Base-by-base conservation (phyloP, 192 early-diverging fungal species). In the Rhizophlyctis rosea region DNA sequence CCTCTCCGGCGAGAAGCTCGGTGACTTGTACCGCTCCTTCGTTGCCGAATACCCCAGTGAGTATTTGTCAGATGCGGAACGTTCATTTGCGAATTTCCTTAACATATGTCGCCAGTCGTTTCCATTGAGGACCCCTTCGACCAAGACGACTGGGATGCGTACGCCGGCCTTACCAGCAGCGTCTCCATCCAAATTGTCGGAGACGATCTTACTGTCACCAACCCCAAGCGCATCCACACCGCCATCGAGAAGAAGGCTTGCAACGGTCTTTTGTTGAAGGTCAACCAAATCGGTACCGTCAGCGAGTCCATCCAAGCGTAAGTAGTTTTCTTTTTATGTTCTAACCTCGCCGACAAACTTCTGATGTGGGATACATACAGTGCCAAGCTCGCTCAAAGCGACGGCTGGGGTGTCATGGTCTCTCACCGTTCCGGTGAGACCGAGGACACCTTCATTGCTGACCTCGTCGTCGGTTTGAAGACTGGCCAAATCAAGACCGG, bases 101-200 rank as follows among this genome's bases (percentile, higher is more conserved):
- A n/a, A n/a, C n/a, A n/a, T n/a, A n/a, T n/a, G n/a, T n/a, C n/a
- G 34, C 61, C 61, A 75, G 69, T 98, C 50, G 88, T 94, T 61
- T 95, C 93, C 57, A 94, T 98, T 68, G 96, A 98, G 78, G 96
- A 98, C 81, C 94, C 96, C 67, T 98, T 96, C 70, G 96, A 98
- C 81, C 96, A 98, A 84, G 96, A 98, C 76, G 94, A 98, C 82
- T 98, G 90, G 89, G 85, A 88, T 35, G 85, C 90, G 54, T 98
- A 92, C 88, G 76, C 82, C 68, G 87, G 90, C 71, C 76, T 97
- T 50, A 87, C 84, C 72, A 72, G 67, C 25, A 47, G 63, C 48
- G 51, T 76, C 61, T 28, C 57, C 61, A 86, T 91, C 74, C 92
- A 96, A 78, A 87, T 96, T 71, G 94, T 98, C 63, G 96, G 95